Evolutionary conservation across 768 basidiomycete species (phyloP).

Genomic region (Rubroboletus pulcherrimus): DNA sequence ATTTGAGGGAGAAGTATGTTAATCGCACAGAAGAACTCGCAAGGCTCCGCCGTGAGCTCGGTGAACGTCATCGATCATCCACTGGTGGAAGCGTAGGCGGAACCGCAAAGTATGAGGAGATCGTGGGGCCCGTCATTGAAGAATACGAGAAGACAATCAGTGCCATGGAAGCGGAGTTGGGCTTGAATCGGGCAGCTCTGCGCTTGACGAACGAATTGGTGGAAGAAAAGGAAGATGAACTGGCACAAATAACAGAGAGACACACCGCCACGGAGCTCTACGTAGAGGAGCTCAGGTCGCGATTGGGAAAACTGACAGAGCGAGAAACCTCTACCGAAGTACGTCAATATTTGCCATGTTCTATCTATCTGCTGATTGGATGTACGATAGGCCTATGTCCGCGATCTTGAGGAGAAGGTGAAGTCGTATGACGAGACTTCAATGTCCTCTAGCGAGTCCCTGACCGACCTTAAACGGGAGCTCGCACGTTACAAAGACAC

Average conservation of each 20-base stretch:
- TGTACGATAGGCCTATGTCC: slow-evolving; percentile 73
- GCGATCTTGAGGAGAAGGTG: slow-evolving; percentile 90
- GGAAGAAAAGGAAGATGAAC: slow-evolving; percentile 85
- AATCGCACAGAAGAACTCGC: slow-evolving; percentile 88
- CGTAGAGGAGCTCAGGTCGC: slow-evolving; percentile 76
- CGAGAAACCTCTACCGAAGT: slow-evolving; percentile 92
- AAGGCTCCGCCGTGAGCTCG: slow-evolving; percentile 71
- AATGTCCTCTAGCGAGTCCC: slow-evolving; percentile 68
- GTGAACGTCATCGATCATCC: slow-evolving; percentile 63
- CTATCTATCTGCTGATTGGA: not conserved
- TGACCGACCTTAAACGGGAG: slow-evolving; percentile 83
- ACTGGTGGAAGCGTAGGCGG: slow-evolving; percentile 59
- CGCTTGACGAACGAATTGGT: slow-evolving; percentile 90
- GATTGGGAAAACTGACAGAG: slow-evolving; percentile 81
- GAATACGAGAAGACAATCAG: slow-evolving; percentile 98
- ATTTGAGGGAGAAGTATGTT: slow-evolving; percentile 77
- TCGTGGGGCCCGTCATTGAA: slow-evolving; percentile 95
- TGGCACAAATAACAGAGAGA: slow-evolving; percentile 59
- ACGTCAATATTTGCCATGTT: slow-evolving; percentile 19
- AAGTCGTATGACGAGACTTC: slow-evolving; percentile 80
- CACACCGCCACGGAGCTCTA: slow-evolving; percentile 81
- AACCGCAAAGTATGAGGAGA: slow-evolving; percentile 82
- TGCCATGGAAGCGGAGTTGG: slow-evolving; percentile 91
- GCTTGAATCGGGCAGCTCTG: slow-evolving; percentile 80
- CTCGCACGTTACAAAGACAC: slow-evolving; percentile 71